Evolutionary conservation across 768 basidiomycete species (phyloP).

Genomic region (Candolleomyces efflorescens): DNA sequence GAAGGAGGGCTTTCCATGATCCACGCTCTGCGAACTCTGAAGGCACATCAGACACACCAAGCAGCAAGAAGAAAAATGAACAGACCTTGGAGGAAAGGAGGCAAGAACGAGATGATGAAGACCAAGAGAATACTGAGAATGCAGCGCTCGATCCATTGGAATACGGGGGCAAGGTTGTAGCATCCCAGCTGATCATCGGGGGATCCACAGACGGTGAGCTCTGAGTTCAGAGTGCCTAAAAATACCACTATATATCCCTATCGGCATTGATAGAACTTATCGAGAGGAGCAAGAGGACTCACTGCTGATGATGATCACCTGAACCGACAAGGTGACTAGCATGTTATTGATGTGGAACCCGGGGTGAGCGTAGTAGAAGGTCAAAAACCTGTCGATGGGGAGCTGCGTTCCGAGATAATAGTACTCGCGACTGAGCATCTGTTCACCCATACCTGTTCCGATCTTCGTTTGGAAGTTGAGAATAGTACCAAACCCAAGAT

Average conservation of each 20-base stretch:
- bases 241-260: conserved; percentile 69
- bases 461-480: conserved; percentile 99
- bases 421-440: conserved; percentile 98
- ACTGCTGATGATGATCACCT: conserved; percentile 91
- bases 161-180: conserved; percentile 92
- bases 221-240: conserved; percentile 86
- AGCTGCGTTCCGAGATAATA: conserved; percentile 98
- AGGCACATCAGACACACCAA: conserved; percentile 3
- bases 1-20: conserved; percentile 85
- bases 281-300: conserved; percentile 24
- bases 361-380: conserved; percentile 99
- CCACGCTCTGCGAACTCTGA: conserved; percentile 98
- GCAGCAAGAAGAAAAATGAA: not conserved
- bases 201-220: conserved; percentile 77
- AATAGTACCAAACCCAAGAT: conserved; percentile 98
- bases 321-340: conserved; percentile 94
- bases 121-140: conserved; percentile 99
- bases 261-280: no score
- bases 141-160: conserved; percentile 92
- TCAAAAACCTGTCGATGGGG: conserved; percentile 97
- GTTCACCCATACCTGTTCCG: conserved; percentile 99
- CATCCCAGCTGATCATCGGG: conserved; percentile 83
- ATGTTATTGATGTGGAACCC: conserved; percentile 99
- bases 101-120: conserved; percentile 95
- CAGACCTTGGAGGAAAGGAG: conserved; percentile 90